Conservation (phyloP, 352 stramenopile species). For the Peronospora belbahrii region DNA sequence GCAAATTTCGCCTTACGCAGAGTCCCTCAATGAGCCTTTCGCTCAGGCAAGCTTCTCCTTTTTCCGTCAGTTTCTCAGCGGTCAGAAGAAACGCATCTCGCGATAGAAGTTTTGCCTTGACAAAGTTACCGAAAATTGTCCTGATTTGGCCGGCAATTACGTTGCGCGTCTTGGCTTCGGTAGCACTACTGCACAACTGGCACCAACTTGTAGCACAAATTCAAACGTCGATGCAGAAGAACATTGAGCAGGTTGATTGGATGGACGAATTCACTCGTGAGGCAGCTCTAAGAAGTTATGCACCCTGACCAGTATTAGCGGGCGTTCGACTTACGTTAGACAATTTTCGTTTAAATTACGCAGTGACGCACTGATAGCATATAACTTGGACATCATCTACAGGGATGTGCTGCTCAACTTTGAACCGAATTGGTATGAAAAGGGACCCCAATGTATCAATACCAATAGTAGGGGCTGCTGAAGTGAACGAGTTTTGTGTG, state of each 20-base stretch:
- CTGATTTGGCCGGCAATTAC: conserved; percentile 84
- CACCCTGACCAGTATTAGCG: conserved; percentile 65
- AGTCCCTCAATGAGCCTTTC: conserved; percentile 58
- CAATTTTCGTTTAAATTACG: conserved; percentile 53
- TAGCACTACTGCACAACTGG: conserved; percentile 60
- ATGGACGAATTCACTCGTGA: conserved; percentile 78
- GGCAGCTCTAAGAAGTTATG: conserved; percentile 85
- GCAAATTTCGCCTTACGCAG: conserved; percentile 36
- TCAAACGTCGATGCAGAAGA: conserved; percentile 65
- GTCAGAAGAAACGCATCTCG: conserved; percentile 79
- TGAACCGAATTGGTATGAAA: too few relatives aligned
- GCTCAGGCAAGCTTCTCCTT: conserved; percentile 88
- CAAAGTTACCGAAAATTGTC: conserved; percentile 39
- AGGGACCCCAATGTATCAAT: conserved; percentile 44
- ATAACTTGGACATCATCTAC: conserved; percentile 50
- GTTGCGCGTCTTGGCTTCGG: conserved; percentile 89
- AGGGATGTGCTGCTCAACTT: too few relatives aligned
- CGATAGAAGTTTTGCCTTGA: conserved; percentile 88
- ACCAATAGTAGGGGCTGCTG: conserved; percentile 88
- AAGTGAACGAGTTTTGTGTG: conserved; percentile 85
- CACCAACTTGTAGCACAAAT: conserved; percentile 83
- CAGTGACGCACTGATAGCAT: conserved; percentile 25
- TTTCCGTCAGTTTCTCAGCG: conserved; percentile 66
- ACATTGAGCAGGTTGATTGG: conserved; percentile 81
- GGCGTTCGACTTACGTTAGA: conserved; percentile 35